Conservation (phyloP, 495 filamentous ascomycete species). For the Hyaloscypha variabilis region DNA sequence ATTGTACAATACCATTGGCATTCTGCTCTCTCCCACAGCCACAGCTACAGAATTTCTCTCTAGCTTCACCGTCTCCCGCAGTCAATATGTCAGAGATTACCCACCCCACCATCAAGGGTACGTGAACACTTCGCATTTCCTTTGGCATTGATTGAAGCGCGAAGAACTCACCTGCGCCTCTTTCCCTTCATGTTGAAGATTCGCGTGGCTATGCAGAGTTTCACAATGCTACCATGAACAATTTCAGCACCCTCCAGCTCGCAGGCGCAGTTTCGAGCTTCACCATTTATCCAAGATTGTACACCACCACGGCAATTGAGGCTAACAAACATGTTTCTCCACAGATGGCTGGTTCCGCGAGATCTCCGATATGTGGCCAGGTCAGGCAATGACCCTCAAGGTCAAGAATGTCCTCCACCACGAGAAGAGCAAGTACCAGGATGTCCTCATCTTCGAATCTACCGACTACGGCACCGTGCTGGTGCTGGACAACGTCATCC, state of each 20-base stretch:
- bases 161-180: background rate
- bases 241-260: background rate
- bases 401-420: slow-evolving; percentile 97
- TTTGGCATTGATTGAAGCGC: background rate
- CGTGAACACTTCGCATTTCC: slow-evolving; percentile 20
- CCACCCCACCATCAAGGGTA: slow-evolving; percentile 63
- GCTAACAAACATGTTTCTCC: slow-evolving; percentile 15
- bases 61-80: slow-evolving; percentile 8
- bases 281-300: slow-evolving; percentile 18
- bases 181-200: background rate
- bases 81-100: slow-evolving; percentile 50
- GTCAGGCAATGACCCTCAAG: slow-evolving; percentile 97
- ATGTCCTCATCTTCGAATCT: slow-evolving; percentile 97
- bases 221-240: background rate
- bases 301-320: background rate
- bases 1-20: slow-evolving; percentile 9
- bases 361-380: slow-evolving; percentile 97
- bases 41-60: background rate
- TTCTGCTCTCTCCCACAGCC: slow-evolving; percentile 10
- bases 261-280: background rate
- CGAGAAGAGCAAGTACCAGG: slow-evolving; percentile 98
- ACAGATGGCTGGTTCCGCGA: slow-evolving; percentile 99
- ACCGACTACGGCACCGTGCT: slow-evolving; percentile 95
- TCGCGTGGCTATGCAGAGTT: background rate
- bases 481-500: slow-evolving; percentile 99